A percentile compares a stretch with the other conserved stretches of the same genome.
These are phyloP conservation scores for Litsea cubeba DNA, from an alignment of 164 flowering plant species.

Conservation along the genomic window DNA sequence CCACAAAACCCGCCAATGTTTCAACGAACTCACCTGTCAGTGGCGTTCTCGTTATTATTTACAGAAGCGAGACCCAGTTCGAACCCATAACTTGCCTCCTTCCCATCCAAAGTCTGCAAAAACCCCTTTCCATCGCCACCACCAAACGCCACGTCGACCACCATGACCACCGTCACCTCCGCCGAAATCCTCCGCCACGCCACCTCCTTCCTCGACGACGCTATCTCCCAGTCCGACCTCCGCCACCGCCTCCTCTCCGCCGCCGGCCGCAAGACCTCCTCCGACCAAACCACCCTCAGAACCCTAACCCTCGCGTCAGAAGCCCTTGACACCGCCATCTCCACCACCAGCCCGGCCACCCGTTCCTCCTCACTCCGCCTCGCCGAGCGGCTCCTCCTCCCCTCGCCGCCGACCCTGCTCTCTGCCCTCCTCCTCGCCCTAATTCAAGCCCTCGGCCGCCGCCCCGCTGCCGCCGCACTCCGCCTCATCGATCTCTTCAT, in stretches of 20 bases:
- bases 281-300: conserved; percentile 23
- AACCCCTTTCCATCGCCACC: background rate
- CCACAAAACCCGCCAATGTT: background rate
- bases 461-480: conserved; percentile 35
- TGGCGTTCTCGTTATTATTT: conserved; percentile 2
- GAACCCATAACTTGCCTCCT: background rate
- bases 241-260: conserved; percentile 43
- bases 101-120: background rate
- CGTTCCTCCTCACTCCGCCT: conserved; percentile 43
- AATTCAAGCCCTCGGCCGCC: conserved; percentile 27
- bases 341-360: conserved; percentile 24
- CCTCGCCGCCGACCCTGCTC: conserved; percentile 20
- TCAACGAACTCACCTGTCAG: background rate
- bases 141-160: background rate
- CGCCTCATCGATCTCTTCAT: conserved; percentile 40
- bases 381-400: conserved; percentile 43
- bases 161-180: conserved; percentile 15
- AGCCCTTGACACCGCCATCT: conserved; percentile 43
- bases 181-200: conserved; percentile 43
- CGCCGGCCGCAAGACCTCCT: conserved; percentile 24
- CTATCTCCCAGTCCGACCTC: conserved; percentile 37
- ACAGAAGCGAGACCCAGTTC: background rate
- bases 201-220: conserved; percentile 32
- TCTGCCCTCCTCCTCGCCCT: conserved; percentile 53
- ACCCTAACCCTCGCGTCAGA: conserved; percentile 41